Evolutionary conservation across 163 green algal species (phyloP).

Genomic region (Prototheca cutis): DNA sequence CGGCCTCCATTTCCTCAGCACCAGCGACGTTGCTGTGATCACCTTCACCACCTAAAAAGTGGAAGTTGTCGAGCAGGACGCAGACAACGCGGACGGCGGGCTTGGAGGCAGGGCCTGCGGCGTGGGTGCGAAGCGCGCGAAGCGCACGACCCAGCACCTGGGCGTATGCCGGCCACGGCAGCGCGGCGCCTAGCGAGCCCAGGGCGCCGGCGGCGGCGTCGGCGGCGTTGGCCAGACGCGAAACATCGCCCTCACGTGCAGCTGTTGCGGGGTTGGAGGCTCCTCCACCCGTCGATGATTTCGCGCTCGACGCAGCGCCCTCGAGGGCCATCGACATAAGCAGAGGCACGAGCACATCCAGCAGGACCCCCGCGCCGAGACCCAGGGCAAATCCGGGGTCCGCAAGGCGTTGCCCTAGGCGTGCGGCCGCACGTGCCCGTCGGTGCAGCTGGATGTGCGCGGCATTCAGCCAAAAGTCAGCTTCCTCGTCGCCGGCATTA

Average conservation of each 20-base stretch:
- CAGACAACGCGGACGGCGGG: slow-evolving; percentile 58
- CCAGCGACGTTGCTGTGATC: no score
- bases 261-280: background rate
- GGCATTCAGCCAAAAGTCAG: slow-evolving; percentile 83
- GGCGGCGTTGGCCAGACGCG: background rate
- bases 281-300: background rate
- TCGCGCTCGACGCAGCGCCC: slow-evolving; percentile 1
- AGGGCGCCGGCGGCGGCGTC: slow-evolving; percentile 57
- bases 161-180: slow-evolving; percentile 76
- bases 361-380: slow-evolving; percentile 17
- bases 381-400: background rate
- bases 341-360: slow-evolving; percentile 54
- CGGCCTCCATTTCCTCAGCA: no score
- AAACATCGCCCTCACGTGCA: background rate
- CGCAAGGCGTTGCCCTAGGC: slow-evolving; percentile 11
- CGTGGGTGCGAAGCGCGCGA: background rate
- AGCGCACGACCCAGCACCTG: slow-evolving; percentile 14
- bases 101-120: slow-evolving; percentile 11
- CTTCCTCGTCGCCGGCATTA: slow-evolving; percentile 48
- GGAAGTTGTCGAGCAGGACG: slow-evolving; percentile 76
- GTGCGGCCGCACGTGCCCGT: slow-evolving; percentile 25
- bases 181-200: slow-evolving; percentile 35
- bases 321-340: slow-evolving; percentile 54
- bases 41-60: slow-evolving; percentile 43
- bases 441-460: slow-evolving; percentile 83